Evolutionary conservation across 2,329 filamentous ascomycete genomes (phyloP).

Genomic region (Xylogone sp.): DNA sequence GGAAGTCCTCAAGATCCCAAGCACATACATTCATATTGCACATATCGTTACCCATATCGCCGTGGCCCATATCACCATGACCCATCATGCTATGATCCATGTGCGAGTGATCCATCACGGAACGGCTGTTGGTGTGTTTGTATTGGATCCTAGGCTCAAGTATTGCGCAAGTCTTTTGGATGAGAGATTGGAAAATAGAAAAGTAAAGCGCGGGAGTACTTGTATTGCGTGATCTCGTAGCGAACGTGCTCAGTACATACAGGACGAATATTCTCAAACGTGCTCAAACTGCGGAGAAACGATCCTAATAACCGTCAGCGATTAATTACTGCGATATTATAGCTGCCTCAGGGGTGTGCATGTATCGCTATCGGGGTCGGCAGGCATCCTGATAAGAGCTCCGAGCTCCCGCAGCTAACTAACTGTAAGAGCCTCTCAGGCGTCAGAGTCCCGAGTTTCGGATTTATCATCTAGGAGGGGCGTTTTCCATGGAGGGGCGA

Average conservation of each 20-base stretch:
- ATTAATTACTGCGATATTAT: neutral
- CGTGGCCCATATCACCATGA: conserved; percentile 56
- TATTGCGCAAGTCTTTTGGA: too few relatives aligned
- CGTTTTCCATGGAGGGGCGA: neutral
- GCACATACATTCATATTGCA: conserved; percentile 86
- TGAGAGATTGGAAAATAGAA: neutral
- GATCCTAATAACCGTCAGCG: too few relatives aligned
- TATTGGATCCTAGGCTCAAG: conserved; percentile 7
- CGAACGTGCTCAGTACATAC: too few relatives aligned
- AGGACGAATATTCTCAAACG: conserved; percentile 8
- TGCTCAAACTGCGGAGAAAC: conserved; percentile 7
- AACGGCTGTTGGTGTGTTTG: conserved; percentile 14
- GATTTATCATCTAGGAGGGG: neutral
- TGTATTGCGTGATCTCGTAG: neutral
- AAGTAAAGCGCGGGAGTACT: neutral
- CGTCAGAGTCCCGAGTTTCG: neutral
- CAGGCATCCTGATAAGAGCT: neutral
- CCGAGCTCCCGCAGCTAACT: neutral
- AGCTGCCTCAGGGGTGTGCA: neutral
- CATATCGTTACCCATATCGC: conserved; percentile 54
- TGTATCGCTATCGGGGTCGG: neutral
- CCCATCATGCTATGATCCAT: conserved; percentile 49
- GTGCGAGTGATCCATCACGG: conserved; percentile 39
- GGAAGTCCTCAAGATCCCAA: neutral
- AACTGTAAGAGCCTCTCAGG: neutral